A percentile compares a stretch with the other conserved stretches of the same genome.
phyloP scores from a whole-genome alignment of 129 eudicot species.

The Arctium lappa region DNA sequence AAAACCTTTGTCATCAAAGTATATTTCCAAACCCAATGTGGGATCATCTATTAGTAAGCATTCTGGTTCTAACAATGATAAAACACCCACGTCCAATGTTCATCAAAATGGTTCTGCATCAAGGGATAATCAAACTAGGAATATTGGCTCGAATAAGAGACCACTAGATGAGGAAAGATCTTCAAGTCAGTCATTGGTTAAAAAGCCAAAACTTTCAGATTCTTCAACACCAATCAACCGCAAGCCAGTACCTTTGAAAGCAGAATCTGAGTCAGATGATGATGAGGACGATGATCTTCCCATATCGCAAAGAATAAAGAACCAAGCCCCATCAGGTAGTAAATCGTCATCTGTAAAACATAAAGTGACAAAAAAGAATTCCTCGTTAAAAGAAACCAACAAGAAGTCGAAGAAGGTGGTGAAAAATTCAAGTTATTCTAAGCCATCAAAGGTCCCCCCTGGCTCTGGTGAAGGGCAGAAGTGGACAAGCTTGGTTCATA shows the following conservation, averaged over 20 bases:
- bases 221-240: slow-evolving; percentile 46
- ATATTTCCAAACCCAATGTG: slow-evolving; percentile 32
- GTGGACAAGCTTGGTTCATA: slow-evolving; percentile 92
- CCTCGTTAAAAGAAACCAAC: slow-evolving; percentile 47
- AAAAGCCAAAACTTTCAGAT: slow-evolving; percentile 67
- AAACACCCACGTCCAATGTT: slow-evolving; percentile 36
- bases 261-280: slow-evolving; percentile 51
- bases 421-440: slow-evolving; percentile 56
- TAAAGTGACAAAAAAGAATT: slow-evolving; percentile 31
- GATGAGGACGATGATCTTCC: slow-evolving; percentile 62
- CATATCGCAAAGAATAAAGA: slow-evolving; percentile 61
- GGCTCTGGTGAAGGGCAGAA: slow-evolving; percentile 95
- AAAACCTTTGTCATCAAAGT: slow-evolving; percentile 56
- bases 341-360: slow-evolving; percentile 49
- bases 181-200: slow-evolving; percentile 43
- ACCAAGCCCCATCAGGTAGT: slow-evolving; percentile 39
- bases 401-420: slow-evolving; percentile 60
- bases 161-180: slow-evolving; percentile 41
- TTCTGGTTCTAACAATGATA: slow-evolving; percentile 35
- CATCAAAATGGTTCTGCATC: slow-evolving; percentile 69
- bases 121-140: slow-evolving; percentile 36
- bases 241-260: slow-evolving; percentile 47
- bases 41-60: slow-evolving; percentile 42
- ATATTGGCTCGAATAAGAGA: slow-evolving; percentile 51
- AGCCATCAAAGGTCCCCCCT: slow-evolving; percentile 72